Percentiles rank a stretch among this genome's conserved stretches.
Evolutionary conservation across 805 yeast genomes (phyloP).

Genomic region (Candida sonorensis): DNA sequence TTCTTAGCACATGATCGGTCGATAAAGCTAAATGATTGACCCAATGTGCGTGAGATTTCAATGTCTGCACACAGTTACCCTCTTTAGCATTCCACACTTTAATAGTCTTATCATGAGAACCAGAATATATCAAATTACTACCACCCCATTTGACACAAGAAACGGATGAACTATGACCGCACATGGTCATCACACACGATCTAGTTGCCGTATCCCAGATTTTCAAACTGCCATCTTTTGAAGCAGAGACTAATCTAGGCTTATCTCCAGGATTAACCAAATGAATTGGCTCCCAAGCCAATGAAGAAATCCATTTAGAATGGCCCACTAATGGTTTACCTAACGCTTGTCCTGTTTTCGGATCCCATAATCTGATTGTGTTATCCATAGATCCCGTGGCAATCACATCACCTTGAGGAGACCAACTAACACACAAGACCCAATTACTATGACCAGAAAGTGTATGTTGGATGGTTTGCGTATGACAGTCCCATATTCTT

Average conservation of each 20-base stretch:
- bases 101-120: constrained; percentile 91
- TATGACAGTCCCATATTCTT: constrained; percentile 92
- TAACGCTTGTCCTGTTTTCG: constrained; percentile 60
- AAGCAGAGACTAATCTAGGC: constrained; percentile 76
- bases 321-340: constrained; percentile 81
- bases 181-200: constrained; percentile 58
- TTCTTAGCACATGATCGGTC: constrained; percentile 80
- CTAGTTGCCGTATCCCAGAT: constrained; percentile 83
- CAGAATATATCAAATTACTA: constrained; percentile 71
- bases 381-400: constrained; percentile 97
- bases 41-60: constrained; percentile 96
- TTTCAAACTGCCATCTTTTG: constrained; percentile 85
- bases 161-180: constrained; percentile 85
- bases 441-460: constrained; percentile 83
- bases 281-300: constrained; percentile 94
- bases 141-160: constrained; percentile 99
- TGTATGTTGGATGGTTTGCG: constrained; percentile 83
- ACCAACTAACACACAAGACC: constrained; percentile 89
- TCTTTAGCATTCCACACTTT: constrained; percentile 81
- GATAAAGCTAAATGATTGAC: constrained; percentile 89
- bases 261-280: constrained; percentile 55
- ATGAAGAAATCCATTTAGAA: constrained; percentile 79
- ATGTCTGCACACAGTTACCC: constrained; percentile 72
- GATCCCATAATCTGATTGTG: constrained; percentile 84
- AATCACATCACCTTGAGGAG: constrained; percentile 83